Conservation (phyloP, 768 basidiomycete genomes). For the Boletus rex-veris region DNA sequence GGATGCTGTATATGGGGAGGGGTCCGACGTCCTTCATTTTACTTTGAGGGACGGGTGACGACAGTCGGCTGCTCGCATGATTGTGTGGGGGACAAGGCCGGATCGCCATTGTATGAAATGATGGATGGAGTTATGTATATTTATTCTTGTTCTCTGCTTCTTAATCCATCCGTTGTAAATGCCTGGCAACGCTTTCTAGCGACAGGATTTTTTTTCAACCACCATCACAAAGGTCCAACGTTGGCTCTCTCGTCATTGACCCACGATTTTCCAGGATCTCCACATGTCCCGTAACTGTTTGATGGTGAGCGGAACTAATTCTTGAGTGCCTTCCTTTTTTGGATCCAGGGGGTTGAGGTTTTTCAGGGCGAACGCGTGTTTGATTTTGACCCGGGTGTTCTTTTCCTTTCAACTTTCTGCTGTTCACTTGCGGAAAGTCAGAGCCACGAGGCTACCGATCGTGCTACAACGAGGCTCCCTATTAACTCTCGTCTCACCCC, state of each 20-base stretch:
- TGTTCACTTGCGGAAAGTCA: constrained; percentile 39
- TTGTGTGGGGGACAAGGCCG: constrained; percentile 8
- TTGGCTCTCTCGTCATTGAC: constrained; percentile 8
- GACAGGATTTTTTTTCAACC: neutral
- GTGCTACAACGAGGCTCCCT: constrained; percentile 46
- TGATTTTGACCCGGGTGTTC: constrained; percentile 16
- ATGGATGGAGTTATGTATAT: constrained; percentile 20
- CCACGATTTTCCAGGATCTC: neutral
- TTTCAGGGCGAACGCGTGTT: constrained; percentile 34
- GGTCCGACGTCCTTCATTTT: constrained; percentile 69
- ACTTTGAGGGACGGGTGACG: constrained; percentile 20
- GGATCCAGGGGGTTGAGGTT: constrained; percentile 29
- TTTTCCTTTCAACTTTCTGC: constrained; percentile 25
- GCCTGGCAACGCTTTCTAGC: constrained; percentile 25
- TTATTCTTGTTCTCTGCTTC: constrained; percentile 3
- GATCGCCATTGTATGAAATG: constrained; percentile 22
- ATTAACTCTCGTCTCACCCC: too few species aligned
- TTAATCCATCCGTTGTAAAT: constrained; percentile 7
- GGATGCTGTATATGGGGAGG: constrained; percentile 60
- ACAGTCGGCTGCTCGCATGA: constrained; percentile 4
- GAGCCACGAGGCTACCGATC: constrained; percentile 47
- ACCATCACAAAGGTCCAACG: neutral
- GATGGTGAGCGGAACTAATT: constrained; percentile 28
- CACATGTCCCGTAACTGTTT: constrained; percentile 14
- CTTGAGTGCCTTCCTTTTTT: constrained; percentile 28